Evolutionary conservation across 768 basidiomycete genomes (phyloP), one percentile per base, ranked within the genome.

Genomic region (Solioccasus polychromus): DNA sequence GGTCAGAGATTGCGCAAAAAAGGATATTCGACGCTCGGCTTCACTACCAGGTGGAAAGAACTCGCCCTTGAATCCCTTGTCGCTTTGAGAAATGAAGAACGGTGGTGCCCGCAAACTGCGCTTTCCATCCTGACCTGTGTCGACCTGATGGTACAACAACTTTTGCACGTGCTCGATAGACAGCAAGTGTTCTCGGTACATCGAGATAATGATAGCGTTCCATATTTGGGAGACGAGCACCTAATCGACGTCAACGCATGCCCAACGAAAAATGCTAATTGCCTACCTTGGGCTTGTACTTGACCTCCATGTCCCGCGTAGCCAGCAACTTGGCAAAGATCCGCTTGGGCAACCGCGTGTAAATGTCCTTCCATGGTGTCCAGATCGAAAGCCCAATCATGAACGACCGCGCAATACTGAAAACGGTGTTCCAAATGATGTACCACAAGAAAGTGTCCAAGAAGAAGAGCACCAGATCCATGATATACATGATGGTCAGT

Each of bases 381-480:
- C 96, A 98, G 51, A 99, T 95, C 24, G 90, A 93, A 39, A 99
- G 76, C 7, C 95, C 96, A 40, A 98, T 77, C 19, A 80, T 74
- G 69, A 99, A 99, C 15, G 85, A 88, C 44, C 94, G 78, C 19
- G 74, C 86, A 57, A 94, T 90, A 61, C 85, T 88, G 71, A 89
- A 88, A 45, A 93, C 88, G 9, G 92, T 94, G 68, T 97, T 97
- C 95, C 95, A 97, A 63, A 97, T 97, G 71, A 98, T 94, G 63
- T 94, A 99, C 96, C 96, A 99, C 24, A 99, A 71, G 86, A 97
- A 99, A 7, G 96, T 99, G 72, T 99, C 96, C 68, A 99, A 76
- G 80, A 98, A 99, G 80, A 91, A 99, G 35, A 99, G 79, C 41
- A 87, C 82, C 37, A 99, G 71, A 62, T 98, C 96, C 95, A 98